Evolutionary conservation across 805 yeast species (phyloP), one percentile per base, ranked within the genome.

Genomic region (Lachancea dasiensis): DNA sequence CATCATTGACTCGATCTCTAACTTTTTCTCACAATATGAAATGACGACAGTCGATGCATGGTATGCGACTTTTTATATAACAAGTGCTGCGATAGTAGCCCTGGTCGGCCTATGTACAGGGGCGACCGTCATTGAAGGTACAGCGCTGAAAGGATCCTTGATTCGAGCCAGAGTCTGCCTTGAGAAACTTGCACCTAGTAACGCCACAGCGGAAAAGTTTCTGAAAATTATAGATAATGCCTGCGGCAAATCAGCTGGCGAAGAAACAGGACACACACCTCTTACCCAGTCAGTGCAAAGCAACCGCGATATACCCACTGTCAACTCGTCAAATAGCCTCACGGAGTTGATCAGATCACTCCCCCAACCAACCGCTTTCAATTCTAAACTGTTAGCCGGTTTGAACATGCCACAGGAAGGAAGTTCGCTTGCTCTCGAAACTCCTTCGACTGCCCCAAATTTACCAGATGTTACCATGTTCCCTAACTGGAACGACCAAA

Each of bases 21-120:
- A 60, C 20, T 74, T 61, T 44, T 50, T 58, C 16, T 46, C 48
- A 18, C 60, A 57, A 26, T 48, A 61, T 34, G 59, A 60, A 8
- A 40, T 68, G 14, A 65, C 74, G n/a, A 68, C 71, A 18, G 61
- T 76, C 21, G 65, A 75, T 10, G 69, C 74, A 19, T 79, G 85
- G 85, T 74, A 77, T 56, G 73, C 81, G 4, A 72, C 77, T 0
- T 79, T 75, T 50, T 79, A 75, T 53, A 46, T 77, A 10, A 77
- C 78, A 58, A 83, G 79, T 52, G 82, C 84, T 1, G 70, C 73
- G 4, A 57, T 79, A 39, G 73, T 79, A 34, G 77, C 80, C 6
- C 67, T 77, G 23, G 65, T 70, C 5, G 67, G 70, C 40, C 50
- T 67, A 14, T 63, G 69, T 41, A 58, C 71, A 6, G 73, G 69